A percentile compares a stretch with the other conserved stretches of the same genome.
Conservation (phyloP, 2,329 filamentous ascomycete genomes). For the Cercospora zeina region DNA sequence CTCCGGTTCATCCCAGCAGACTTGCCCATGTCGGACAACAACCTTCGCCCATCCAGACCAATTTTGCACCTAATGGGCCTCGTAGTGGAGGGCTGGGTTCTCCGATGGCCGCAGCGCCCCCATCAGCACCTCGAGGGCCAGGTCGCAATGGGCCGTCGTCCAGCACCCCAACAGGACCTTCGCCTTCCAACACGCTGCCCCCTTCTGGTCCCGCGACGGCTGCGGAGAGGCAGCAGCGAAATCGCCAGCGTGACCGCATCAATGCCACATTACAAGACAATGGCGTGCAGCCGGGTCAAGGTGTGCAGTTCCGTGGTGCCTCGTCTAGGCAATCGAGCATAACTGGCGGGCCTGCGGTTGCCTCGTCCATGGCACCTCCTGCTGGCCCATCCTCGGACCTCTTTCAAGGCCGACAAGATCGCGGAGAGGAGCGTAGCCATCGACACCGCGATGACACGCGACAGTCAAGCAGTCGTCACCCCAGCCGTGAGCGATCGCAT, state of each 20-base stretch:
- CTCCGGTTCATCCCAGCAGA: conserved; percentile 38
- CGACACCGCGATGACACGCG: conserved; percentile 35
- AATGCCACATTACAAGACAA: conserved; percentile 33
- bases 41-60: conserved; percentile 36
- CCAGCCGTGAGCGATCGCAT: conserved; percentile 35
- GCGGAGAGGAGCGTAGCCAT: conserved; percentile 25
- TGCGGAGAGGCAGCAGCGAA: conserved; percentile 27
- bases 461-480: conserved; percentile 33
- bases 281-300: conserved; percentile 26
- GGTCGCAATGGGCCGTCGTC: conserved; percentile 26
- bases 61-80: conserved; percentile 27
- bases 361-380: conserved; percentile 31
- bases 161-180: conserved; percentile 37
- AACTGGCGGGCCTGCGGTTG: conserved; percentile 23
- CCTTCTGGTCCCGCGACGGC: conserved; percentile 37
- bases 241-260: conserved; percentile 34
- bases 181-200: conserved; percentile 30
- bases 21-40: conserved; percentile 28
- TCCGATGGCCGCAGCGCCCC: conserved; percentile 36
- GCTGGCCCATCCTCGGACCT: conserved; percentile 26
- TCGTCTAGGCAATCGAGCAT: conserved; percentile 33
- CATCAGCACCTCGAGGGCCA: conserved; percentile 35
- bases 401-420: conserved; percentile 27
- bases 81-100: conserved; percentile 23
- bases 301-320: conserved; percentile 39